Conservation (phyloP, 1,284 basidiomycete species). For the Salmacisia buchloeana region DNA sequence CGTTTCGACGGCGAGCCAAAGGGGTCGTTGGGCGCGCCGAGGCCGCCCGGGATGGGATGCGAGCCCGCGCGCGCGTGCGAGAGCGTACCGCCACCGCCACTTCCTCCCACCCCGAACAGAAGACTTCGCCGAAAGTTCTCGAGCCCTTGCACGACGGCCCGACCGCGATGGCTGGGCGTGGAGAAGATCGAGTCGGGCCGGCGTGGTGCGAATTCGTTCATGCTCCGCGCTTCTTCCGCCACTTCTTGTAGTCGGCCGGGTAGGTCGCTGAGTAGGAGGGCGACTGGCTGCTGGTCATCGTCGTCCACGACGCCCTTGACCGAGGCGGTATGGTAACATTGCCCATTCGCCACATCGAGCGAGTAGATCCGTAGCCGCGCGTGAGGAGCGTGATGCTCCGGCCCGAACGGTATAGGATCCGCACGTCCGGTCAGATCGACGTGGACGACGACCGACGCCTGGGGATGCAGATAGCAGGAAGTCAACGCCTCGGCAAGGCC, state of each 20-base stretch:
- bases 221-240: conserved; percentile 19
- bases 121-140: conserved; percentile 15
- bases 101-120: not conserved
- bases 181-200: conserved; percentile 13
- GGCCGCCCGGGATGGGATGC: not conserved
- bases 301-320: conserved; percentile 19
- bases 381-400: conserved; percentile 26
- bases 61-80: not conserved
- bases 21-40: not conserved
- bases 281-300: conserved; percentile 16
- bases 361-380: conserved; percentile 26
- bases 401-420: conserved; percentile 22
- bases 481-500: not conserved
- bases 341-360: conserved; percentile 29
- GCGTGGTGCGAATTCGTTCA: not conserved
- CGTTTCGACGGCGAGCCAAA: conserved; percentile 20
- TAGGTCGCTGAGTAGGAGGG: conserved; percentile 20
- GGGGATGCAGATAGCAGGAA: not conserved
- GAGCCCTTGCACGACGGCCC: conserved; percentile 9
- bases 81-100: not conserved
- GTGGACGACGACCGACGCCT: conserved; percentile 23
- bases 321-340: conserved; percentile 21
- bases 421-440: conserved; percentile 14
- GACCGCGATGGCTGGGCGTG: conserved; percentile 26
- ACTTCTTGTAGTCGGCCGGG: conserved; percentile 20